These are phyloP conservation scores for Asterochloris erici DNA, from an alignment of 139 green algal species.

Conservation along the genomic window DNA sequence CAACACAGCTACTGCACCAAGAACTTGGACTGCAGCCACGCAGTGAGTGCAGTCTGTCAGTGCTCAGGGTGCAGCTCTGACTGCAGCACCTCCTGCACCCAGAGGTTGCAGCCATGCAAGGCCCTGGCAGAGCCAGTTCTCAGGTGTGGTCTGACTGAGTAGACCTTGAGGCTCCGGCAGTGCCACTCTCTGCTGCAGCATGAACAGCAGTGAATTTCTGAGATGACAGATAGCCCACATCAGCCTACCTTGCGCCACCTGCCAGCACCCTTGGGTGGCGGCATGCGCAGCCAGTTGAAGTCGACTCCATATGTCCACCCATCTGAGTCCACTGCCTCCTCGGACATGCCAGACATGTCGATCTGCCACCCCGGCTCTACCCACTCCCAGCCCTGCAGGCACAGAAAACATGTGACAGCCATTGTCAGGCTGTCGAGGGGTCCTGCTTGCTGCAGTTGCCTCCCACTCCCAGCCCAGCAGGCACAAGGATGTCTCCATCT, in stretches of 20 bases:
- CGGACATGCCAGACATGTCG: constrained; percentile 56
- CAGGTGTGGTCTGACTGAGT: too few species aligned
- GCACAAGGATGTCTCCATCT: constrained; percentile 13
- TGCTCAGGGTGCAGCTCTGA: too few species aligned
- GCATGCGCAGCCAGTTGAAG: constrained; percentile 53
- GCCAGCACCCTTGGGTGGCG: constrained; percentile 32
- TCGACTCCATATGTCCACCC: constrained; percentile 81
- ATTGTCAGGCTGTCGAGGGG: not conserved
- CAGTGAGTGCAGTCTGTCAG: too few species aligned
- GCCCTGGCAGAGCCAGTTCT: too few species aligned
- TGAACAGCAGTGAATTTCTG: too few species aligned
- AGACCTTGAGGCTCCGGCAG: too few species aligned
- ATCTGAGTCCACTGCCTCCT: constrained; percentile 44
- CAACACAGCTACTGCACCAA: too few species aligned
- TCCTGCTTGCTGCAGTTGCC: not conserved
- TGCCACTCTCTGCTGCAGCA: too few species aligned
- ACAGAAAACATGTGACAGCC: not conserved
- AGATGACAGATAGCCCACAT: not conserved
- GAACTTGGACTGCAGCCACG: too few species aligned
- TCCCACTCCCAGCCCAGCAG: constrained; percentile 24
- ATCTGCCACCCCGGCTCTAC: constrained; percentile 67
- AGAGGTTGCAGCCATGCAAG: too few species aligned
- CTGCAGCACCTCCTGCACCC: too few species aligned
- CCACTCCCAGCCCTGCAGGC: constrained; percentile 44
- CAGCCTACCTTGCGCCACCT: constrained; percentile 16